These are phyloP conservation scores for Nematodospora anomalae DNA, from an alignment of 1,139 yeast species.

Conservation along the genomic window DNA sequence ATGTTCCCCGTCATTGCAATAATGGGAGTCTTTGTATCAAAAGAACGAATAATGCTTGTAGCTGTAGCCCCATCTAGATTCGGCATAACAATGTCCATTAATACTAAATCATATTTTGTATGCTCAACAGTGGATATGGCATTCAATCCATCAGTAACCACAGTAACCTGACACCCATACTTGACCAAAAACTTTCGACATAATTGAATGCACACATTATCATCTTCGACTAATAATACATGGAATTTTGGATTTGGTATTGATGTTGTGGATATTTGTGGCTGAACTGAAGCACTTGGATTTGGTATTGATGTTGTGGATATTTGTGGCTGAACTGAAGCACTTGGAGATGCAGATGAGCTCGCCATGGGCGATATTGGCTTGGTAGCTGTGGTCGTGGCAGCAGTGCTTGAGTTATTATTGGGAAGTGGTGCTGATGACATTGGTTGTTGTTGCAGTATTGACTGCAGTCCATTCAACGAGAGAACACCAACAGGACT, in stretches of 20 bases:
- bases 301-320: constrained; percentile 23
- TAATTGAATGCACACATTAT: constrained; percentile 75
- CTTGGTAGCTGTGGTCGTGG: constrained; percentile 10
- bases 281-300: constrained; percentile 10
- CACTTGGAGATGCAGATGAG: constrained; percentile 8
- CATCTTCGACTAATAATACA: constrained; percentile 84
- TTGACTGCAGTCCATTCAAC: not conserved
- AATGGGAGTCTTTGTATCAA: constrained; percentile 82
- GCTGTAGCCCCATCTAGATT: constrained; percentile 94
- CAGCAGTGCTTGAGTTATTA: constrained; percentile 10
- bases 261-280: constrained; percentile 29
- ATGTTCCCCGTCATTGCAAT: constrained; percentile 94
- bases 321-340: constrained; percentile 15
- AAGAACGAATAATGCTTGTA: constrained; percentile 78
- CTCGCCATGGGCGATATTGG: constrained; percentile 14
- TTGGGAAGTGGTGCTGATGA: constrained; percentile 2
- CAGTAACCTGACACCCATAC: constrained; percentile 90
- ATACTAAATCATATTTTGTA: constrained; percentile 73
- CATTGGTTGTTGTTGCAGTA: constrained; percentile 1
- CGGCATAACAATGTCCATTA: constrained; percentile 96
- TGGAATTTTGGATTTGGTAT: constrained; percentile 53
- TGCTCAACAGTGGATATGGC: constrained; percentile 82
- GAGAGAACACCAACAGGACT: not conserved
- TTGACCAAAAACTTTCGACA: constrained; percentile 78
- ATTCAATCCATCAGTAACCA: constrained; percentile 87